Conservation (phyloP, 352 stramenopile species). For the Pelagophyceae sp. region DNA sequence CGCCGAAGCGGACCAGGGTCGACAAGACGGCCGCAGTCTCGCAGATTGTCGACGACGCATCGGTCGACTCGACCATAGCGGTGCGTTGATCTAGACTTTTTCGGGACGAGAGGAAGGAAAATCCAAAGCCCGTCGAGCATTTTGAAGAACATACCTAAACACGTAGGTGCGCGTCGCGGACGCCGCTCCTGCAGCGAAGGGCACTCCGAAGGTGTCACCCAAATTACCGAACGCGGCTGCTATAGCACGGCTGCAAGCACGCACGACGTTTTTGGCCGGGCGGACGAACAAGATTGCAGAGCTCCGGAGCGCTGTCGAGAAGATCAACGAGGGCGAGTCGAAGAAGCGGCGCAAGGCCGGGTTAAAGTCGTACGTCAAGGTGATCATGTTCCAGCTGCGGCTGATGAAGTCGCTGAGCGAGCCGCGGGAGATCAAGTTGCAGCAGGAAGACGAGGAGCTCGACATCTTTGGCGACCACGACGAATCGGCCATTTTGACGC, state of each 20-base stretch:
- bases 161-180: too few species aligned
- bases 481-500: neutral
- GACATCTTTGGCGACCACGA: neutral
- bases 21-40: neutral
- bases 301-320: neutral
- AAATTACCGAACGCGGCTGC: too few species aligned
- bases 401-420: neutral
- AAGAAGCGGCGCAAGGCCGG: neutral
- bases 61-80: neutral
- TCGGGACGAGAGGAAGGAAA: too few species aligned
- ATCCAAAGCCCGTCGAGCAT: too few species aligned
- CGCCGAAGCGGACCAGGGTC: neutral
- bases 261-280: neutral
- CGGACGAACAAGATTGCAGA: neutral
- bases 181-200: too few species aligned
- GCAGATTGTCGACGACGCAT: neutral
- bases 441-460: neutral
- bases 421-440: neutral
- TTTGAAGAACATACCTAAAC: too few species aligned
- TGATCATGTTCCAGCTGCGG: neutral
- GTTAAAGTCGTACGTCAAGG: neutral
- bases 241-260: too few species aligned
- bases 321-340: neutral
- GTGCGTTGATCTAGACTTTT: too few species aligned
- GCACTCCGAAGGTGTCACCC: too few species aligned